Conservation (phyloP, 2,329 filamentous ascomycete species). For the Fusarium pseudoanthophilum region DNA sequence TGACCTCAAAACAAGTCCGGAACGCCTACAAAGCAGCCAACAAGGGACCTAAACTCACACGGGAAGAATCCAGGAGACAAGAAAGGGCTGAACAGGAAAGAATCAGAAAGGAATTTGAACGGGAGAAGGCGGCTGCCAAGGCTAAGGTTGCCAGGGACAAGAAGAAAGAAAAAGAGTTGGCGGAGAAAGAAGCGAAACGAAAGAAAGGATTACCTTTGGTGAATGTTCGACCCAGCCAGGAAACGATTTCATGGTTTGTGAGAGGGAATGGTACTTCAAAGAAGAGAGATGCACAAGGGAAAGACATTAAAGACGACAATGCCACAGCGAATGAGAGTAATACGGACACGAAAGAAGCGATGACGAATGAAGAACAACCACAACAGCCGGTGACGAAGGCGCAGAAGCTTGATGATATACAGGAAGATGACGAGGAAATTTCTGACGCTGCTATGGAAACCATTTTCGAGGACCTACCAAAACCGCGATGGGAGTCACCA, state of each 20-base stretch:
- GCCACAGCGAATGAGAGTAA: neutral
- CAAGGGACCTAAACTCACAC: slow-evolving; percentile 51
- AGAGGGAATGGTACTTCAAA: slow-evolving; percentile 48
- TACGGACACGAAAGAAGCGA: neutral
- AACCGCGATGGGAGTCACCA: neutral
- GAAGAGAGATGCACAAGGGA: slow-evolving; percentile 46
- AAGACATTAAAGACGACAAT: slow-evolving; percentile 17
- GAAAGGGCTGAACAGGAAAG: slow-evolving; percentile 64
- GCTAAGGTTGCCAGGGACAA: slow-evolving; percentile 63
- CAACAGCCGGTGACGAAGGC: neutral
- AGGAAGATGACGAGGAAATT: slow-evolving; percentile 29
- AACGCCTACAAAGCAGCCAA: slow-evolving; percentile 53
- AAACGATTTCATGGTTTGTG: slow-evolving; percentile 65
- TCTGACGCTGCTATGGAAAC: neutral
- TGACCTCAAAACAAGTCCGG: slow-evolving; percentile 57
- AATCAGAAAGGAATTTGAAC: slow-evolving; percentile 63
- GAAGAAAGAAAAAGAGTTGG: slow-evolving; percentile 65
- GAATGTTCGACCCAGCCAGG: slow-evolving; percentile 66
- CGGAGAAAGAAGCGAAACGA: slow-evolving; percentile 61
- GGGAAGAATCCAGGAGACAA: slow-evolving; percentile 52
- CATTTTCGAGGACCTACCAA: neutral
- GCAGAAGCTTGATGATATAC: slow-evolving; percentile 14
- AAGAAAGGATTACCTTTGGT: slow-evolving; percentile 64
- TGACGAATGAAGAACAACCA: neutral
- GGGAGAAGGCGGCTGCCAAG: slow-evolving; percentile 59